phyloP scores from a whole-genome alignment of 1,284 basidiomycete species.

The Sanguinoderma infundibulare region DNA sequence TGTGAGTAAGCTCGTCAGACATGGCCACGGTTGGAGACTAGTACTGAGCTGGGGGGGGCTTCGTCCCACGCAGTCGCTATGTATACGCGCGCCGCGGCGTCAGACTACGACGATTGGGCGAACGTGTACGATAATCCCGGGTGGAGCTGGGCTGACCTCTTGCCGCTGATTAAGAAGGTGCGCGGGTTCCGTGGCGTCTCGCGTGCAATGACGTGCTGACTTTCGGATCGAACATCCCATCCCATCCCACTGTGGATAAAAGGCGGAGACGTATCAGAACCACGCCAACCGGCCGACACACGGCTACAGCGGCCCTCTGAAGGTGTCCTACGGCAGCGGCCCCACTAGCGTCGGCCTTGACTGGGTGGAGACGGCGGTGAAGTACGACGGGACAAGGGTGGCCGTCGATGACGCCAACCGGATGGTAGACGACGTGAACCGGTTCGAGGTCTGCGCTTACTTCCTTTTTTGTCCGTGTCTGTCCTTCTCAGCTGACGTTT shows the following conservation, averaged over 20 bases:
- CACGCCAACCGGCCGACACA: slow-evolving; percentile 23
- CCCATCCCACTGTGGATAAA: too few species aligned
- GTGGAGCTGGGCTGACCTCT: slow-evolving; percentile 51
- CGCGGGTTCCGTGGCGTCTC: too few species aligned
- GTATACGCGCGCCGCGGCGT: slow-evolving; percentile 55
- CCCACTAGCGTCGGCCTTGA: slow-evolving; percentile 29
- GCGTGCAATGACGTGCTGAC: background rate
- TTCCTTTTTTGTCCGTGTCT: slow-evolving; percentile 34
- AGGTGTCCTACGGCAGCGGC: slow-evolving; percentile 30
- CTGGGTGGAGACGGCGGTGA: slow-evolving; percentile 23
- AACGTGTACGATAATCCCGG: slow-evolving; percentile 48
- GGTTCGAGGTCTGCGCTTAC: slow-evolving; percentile 22
- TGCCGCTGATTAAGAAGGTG: slow-evolving; percentile 40
- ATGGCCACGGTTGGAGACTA: background rate
- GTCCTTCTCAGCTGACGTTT: background rate
- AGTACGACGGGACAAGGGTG: slow-evolving; percentile 23
- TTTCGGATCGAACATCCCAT: background rate
- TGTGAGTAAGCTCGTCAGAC: slow-evolving; percentile 41
- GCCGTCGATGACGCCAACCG: slow-evolving; percentile 27
- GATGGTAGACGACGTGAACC: slow-evolving; percentile 28
- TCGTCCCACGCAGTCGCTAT: slow-evolving; percentile 34
- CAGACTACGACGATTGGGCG: slow-evolving; percentile 61
- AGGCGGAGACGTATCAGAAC: slow-evolving; percentile 26
- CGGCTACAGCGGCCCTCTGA: slow-evolving; percentile 31
- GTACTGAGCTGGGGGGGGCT: too few species aligned